phyloP scores from a whole-genome alignment of 1,139 yeast genomes.

The Arxiozyma bovina region DNA sequence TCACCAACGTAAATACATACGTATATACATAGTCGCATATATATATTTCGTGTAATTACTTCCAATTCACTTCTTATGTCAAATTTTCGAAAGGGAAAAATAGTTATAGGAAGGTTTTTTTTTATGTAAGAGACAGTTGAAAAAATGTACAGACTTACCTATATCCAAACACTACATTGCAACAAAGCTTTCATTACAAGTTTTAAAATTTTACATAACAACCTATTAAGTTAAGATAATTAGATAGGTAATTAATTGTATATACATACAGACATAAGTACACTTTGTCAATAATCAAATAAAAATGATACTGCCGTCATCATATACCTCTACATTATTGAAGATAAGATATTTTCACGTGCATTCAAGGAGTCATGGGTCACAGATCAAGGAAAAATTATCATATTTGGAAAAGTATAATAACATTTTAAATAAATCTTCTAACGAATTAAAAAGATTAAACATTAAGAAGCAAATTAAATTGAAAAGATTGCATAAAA shows the following conservation, averaged over 20 bases:
- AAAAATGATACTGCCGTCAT: background rate
- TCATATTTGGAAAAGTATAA: conserved; percentile 13
- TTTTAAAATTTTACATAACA: no score
- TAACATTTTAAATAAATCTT: conserved; percentile 12
- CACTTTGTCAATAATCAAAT: background rate
- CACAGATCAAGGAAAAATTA: conserved; percentile 21
- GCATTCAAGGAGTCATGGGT: conserved; percentile 5
- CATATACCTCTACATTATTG: background rate
- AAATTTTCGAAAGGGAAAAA: background rate
- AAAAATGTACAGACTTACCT: no score
- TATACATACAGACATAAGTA: no score
- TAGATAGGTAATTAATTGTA: background rate
- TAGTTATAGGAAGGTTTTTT: background rate
- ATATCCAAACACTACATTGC: background rate
- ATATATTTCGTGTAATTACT: background rate
- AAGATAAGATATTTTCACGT: background rate
- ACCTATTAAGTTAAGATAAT: no score
- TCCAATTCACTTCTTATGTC: background rate
- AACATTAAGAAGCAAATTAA: conserved; percentile 12
- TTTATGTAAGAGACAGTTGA: no score
- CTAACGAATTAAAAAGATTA: conserved; percentile 17
- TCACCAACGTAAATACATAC: background rate
- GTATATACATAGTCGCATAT: conserved; percentile 1
- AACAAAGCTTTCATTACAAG: no score
- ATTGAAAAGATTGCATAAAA: conserved; percentile 19